Conservation (phyloP, 2,329 filamentous ascomycete genomes). For the Xylaria polymorpha region DNA sequence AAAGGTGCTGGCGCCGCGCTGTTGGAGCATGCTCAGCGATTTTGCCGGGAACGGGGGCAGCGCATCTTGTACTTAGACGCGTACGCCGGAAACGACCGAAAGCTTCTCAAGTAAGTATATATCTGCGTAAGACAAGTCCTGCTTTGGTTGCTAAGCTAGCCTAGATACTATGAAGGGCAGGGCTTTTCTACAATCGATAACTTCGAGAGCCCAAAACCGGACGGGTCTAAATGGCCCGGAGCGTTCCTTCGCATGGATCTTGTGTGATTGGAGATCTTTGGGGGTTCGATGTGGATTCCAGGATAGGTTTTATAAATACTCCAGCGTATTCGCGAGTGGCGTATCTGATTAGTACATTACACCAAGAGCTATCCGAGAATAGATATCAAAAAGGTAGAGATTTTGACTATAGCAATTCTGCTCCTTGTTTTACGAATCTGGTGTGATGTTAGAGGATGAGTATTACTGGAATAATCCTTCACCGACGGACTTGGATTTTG, state of each 20-base stretch:
- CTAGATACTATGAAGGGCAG: conserved; percentile 35
- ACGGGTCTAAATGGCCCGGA: conserved; percentile 23
- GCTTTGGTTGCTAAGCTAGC: conserved; percentile 11
- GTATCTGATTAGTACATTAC: neutral
- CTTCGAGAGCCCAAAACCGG: conserved; percentile 16
- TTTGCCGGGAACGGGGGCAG: conserved; percentile 21
- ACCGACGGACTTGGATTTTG: neutral
- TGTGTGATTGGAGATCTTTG: neutral
- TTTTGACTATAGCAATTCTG: too few relatives aligned
- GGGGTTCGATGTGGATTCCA: neutral
- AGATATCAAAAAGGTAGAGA: neutral
- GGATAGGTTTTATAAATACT: neutral
- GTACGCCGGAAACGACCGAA: conserved; percentile 34
- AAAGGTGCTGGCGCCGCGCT: conserved; percentile 35
- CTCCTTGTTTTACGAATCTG: too few relatives aligned
- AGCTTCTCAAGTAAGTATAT: conserved; percentile 35
- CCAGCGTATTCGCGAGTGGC: neutral
- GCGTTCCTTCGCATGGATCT: conserved; percentile 27
- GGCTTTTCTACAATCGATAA: conserved; percentile 28
- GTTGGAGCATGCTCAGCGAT: conserved; percentile 24
- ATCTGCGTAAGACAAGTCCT: neutral
- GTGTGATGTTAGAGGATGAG: too few relatives aligned
- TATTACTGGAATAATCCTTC: too few relatives aligned
- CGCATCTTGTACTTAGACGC: conserved; percentile 26
- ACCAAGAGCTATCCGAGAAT: neutral